Evolutionary conservation across 1,284 basidiomycete species (phyloP).

Genomic region (Pholiota adiposa): DNA sequence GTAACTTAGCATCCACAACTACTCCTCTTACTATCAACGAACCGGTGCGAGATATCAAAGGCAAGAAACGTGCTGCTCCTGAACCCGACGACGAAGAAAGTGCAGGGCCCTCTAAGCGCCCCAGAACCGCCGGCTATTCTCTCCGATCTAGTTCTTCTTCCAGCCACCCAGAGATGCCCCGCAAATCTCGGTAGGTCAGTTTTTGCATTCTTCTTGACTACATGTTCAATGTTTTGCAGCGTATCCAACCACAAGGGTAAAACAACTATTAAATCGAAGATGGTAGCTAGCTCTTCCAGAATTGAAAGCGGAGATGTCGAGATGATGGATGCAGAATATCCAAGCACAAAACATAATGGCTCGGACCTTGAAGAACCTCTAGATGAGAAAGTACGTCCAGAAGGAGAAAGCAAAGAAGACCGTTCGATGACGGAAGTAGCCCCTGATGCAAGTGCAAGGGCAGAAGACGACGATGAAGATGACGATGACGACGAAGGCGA

Average conservation of each 20-base stretch:
- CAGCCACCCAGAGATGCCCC: slow-evolving; percentile 64
- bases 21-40: slow-evolving; percentile 74
- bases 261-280: slow-evolving; percentile 62
- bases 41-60: slow-evolving; percentile 71
- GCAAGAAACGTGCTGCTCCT: slow-evolving; percentile 83
- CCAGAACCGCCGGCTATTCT: slow-evolving; percentile 61
- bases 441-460: slow-evolving; percentile 24
- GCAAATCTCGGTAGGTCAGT: slow-evolving; percentile 63
- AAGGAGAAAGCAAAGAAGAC: slow-evolving; percentile 32
- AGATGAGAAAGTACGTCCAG: slow-evolving; percentile 30
- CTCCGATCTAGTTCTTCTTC: slow-evolving; percentile 62
- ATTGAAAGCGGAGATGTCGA: slow-evolving; percentile 73
- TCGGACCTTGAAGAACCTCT: slow-evolving; percentile 31
- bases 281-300: slow-evolving; percentile 62
- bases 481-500: slow-evolving; percentile 55
- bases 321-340: slow-evolving; percentile 70
- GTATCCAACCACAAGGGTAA: slow-evolving; percentile 63
- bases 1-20: slow-evolving; percentile 51
- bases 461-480: slow-evolving; percentile 49
- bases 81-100: slow-evolving; percentile 69
- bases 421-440: slow-evolving; percentile 21
- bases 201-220: slow-evolving; percentile 16
- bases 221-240: slow-evolving; percentile 31
- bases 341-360: slow-evolving; percentile 56
- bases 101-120: slow-evolving; percentile 59